A percentile compares a stretch with the other conserved stretches of the same genome.
Evolutionary conservation across 2,329 filamentous ascomycete species (phyloP).

Genomic region (Sclerotinia borealis): DNA sequence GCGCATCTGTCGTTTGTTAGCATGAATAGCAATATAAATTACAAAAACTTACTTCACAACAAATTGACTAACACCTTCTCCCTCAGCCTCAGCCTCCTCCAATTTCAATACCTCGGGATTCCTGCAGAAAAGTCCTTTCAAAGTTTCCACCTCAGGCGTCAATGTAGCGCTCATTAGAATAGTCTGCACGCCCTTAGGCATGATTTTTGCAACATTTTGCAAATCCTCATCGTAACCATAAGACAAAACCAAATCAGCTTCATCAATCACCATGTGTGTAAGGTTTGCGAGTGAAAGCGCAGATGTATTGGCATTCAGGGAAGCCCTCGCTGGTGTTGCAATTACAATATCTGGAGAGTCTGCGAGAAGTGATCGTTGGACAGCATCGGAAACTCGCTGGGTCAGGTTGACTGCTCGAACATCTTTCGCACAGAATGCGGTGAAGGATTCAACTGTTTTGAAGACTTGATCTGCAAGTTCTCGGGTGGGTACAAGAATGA

Average conservation of each 20-base stretch:
- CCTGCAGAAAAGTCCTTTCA: slow-evolving; percentile 80
- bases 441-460: slow-evolving; percentile 69
- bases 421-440: slow-evolving; percentile 78
- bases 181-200: slow-evolving; percentile 83
- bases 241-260: slow-evolving; percentile 86
- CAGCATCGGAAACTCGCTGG: slow-evolving; percentile 82
- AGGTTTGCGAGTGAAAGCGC: slow-evolving; percentile 66
- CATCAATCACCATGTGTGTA: slow-evolving; percentile 75
- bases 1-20: slow-evolving; percentile 52
- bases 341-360: slow-evolving; percentile 85
- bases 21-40: background rate
- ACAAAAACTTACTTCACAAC: slow-evolving; percentile 61
- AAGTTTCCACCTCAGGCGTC: slow-evolving; percentile 75
- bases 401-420: slow-evolving; percentile 80
- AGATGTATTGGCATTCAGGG: slow-evolving; percentile 67
- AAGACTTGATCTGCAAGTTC: slow-evolving; percentile 90
- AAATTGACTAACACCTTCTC: slow-evolving; percentile 76
- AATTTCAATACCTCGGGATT: slow-evolving; percentile 75
- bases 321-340: slow-evolving; percentile 80
- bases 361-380: slow-evolving; percentile 79
- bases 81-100: slow-evolving; percentile 73
- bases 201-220: slow-evolving; percentile 65
- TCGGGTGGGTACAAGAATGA: slow-evolving; percentile 89
- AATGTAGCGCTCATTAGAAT: slow-evolving; percentile 92
- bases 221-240: slow-evolving; percentile 94